Evolutionary conservation across 192 early-diverging fungal genomes (phyloP), one percentile per base, ranked within the genome.

Genomic region (Thamnidium elegans): DNA sequence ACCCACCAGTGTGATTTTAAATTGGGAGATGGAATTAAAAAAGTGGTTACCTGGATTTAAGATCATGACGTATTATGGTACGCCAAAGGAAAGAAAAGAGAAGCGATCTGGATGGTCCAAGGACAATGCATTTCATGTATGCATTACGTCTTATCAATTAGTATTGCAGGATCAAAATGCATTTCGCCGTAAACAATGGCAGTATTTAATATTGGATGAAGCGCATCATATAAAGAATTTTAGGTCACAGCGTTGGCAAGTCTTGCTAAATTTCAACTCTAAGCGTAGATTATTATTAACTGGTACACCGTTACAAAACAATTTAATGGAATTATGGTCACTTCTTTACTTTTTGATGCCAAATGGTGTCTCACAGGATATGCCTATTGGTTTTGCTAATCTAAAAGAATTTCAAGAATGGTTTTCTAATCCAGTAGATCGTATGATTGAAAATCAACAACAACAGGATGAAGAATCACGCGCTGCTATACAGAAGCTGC

Each of bases 291-390:
- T 93, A 30, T 69, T 95, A 21, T 65, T 94, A 60, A 95, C 94
- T 14, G 94, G 94, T 47, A 95, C 94, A 23, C 94, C 94, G 7
- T 71, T 95, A 15, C 94, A 95, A 69, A 94, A 94, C 67, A 89
- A 86, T 23, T 60, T 94, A 53, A 91, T 92, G 74, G 94, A 95
- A 67, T 73, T 95, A 3, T 95, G 94, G 94, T 87, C 87, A 0
- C 67, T 95, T 19, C 67, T 95, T 3, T 91, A 94, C 73, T 95
- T 94, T 71, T 71, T 94, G 67, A 86, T 92, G 82, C 94, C 92
- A 0, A 83, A 86, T 32, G 85, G 79, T 15, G 73, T 81, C 5
- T 75, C 80, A 0, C 59, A 75, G 47, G 68, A 70, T 10, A 84
- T 83, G 80, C 89, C 92, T 3, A 76, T 87, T 47, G 91, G 92